phyloP scores from a whole-genome alignment of 148 eudicot species.

The Gaultheria prostrata region DNA sequence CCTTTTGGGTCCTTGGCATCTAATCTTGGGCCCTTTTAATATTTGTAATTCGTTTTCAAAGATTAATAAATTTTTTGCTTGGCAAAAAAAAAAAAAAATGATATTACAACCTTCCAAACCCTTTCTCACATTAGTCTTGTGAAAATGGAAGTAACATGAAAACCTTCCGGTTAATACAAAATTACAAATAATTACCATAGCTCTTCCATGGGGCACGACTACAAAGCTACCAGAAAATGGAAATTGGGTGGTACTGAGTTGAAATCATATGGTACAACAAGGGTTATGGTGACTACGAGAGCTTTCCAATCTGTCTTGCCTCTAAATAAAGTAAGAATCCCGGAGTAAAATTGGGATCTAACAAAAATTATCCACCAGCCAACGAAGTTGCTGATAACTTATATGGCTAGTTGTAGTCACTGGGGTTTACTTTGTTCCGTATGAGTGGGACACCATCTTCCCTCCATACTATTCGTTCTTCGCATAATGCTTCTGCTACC shows the following conservation, averaged over 20 bases:
- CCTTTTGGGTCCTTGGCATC: no score
- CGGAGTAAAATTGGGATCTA: neutral
- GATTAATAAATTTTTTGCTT: no score
- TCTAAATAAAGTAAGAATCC: neutral
- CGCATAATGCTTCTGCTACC: slow-evolving; percentile 72
- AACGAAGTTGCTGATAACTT: neutral
- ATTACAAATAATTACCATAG: neutral
- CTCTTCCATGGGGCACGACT: neutral
- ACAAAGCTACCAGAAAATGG: neutral
- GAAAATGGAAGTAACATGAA: neutral
- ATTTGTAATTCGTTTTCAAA: no score
- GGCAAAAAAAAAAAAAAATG: no score
- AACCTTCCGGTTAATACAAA: neutral
- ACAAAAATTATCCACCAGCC: neutral
- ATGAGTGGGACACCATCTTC: slow-evolving; percentile 87
- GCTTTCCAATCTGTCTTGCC: neutral
- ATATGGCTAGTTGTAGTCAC: slow-evolving; percentile 20
- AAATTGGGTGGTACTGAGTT: neutral
- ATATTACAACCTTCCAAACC: neutral
- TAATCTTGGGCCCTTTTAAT: no score
- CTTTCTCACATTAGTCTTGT: neutral
- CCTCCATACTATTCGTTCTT: slow-evolving; percentile 73
- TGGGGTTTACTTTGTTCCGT: slow-evolving; percentile 59
- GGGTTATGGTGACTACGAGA: neutral
- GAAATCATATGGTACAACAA: neutral